Conservation (phyloP, 2,329 filamentous ascomycete species). For the Fusarium sublunatum region DNA sequence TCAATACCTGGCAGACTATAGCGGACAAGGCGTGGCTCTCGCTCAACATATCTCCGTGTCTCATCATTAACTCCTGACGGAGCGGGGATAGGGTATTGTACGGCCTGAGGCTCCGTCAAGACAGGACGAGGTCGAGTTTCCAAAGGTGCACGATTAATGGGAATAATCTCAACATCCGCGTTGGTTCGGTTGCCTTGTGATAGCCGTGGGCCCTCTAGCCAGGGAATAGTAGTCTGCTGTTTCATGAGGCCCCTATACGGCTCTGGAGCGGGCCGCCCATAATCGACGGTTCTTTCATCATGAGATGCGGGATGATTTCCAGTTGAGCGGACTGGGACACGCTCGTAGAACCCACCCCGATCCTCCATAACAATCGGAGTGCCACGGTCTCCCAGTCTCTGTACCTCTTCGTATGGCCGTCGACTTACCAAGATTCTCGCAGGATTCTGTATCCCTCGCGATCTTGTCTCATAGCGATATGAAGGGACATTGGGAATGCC, state of each 20-base stretch:
- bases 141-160: slow-evolving; percentile 25
- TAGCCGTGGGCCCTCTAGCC: slow-evolving; percentile 39
- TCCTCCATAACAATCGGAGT: slow-evolving; percentile 56
- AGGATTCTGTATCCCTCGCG: slow-evolving; percentile 31
- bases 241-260: slow-evolving; percentile 24
- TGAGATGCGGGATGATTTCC: slow-evolving; percentile 23
- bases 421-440: slow-evolving; percentile 38
- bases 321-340: slow-evolving; percentile 40
- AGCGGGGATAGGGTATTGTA: slow-evolving; percentile 9
- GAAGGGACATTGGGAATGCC: slow-evolving; percentile 18
- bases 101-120: slow-evolving; percentile 22
- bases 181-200: slow-evolving; percentile 32
- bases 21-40: slow-evolving; percentile 19
- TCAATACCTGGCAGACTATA: slow-evolving; percentile 20
- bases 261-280: slow-evolving; percentile 24
- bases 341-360: slow-evolving; percentile 53
- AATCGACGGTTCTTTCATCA: slow-evolving; percentile 28
- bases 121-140: slow-evolving; percentile 19
- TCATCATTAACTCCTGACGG: slow-evolving; percentile 11
- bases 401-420: slow-evolving; percentile 48
- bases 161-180: slow-evolving; percentile 35
- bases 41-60: slow-evolving; percentile 13
- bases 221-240: slow-evolving; percentile 34
- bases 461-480: slow-evolving; percentile 27
- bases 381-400: slow-evolving; percentile 48